Evolutionary conservation across 78 protist species (phyloP), one percentile per base, ranked within the genome.

Genomic region (Mastigamoeba balamuthi): DNA sequence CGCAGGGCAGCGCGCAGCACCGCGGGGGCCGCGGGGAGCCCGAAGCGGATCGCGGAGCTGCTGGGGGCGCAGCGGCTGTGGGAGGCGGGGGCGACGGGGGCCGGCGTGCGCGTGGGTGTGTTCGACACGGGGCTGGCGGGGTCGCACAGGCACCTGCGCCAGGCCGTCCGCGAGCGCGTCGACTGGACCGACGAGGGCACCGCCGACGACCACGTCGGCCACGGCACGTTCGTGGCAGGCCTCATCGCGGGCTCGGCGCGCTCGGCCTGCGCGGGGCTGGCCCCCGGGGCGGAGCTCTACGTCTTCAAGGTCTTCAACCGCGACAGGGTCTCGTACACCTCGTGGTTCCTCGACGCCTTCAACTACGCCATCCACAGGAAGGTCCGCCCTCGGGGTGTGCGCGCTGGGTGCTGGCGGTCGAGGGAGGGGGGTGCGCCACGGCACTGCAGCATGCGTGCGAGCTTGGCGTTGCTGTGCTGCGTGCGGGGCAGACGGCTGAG

Each of bases 341-440:
- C 94, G 23, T 94, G 97, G 99, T 92, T 96, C 39, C 76, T 96
- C 44, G 96, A 94, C 69, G 99, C 99, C 23, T 94, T 96, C 80
- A 94, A 94, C 75, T 86, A 94, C 77, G 97, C 94, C 27, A 71
- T 96, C 40, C 38, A 66, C 30, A 63, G 6, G 48, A 40, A 52
- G 27, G n/a, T n/a, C n/a, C n/a, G n/a, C n/a, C n/a, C n/a, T n/a
- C 0, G 36, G 68, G 4, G 1, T 6, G n/a, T n/a, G n/a, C n/a
- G n/a, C n/a, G n/a, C n/a, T n/a, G n/a, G n/a, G n/a, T n/a, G n/a
- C n/a, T n/a, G n/a, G n/a, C n/a, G n/a, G n/a, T n/a, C n/a, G n/a
- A n/a, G n/a, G n/a, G n/a, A n/a, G n/a, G n/a, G n/a, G n/a, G n/a
- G n/a, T n/a, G n/a, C n/a, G n/a, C n/a, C n/a, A n/a, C n/a, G n/a